phyloP scores from a whole-genome alignment of 2,329 filamentous ascomycete genomes.

The Aspergillus ochraceoroseus region DNA sequence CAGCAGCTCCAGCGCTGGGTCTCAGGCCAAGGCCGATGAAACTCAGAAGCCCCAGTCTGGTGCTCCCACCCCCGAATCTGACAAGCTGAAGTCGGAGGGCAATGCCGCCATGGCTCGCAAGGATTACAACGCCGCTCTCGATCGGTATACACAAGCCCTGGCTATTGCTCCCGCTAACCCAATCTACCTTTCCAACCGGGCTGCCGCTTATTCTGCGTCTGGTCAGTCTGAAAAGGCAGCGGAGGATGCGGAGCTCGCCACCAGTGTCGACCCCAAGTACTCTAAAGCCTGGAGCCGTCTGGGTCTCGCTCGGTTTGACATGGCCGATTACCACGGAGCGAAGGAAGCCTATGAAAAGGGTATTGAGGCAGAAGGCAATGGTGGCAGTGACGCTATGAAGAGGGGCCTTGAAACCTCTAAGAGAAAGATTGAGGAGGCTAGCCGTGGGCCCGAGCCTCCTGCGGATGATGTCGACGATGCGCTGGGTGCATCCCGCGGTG shows the following conservation, averaged over 20 bases:
- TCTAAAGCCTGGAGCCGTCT: constrained; percentile 96
- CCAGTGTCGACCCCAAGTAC: constrained; percentile 82
- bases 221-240: constrained; percentile 79
- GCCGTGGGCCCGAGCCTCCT: constrained; percentile 49
- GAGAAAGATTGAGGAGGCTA: constrained; percentile 76
- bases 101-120: constrained; percentile 95
- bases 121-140: constrained; percentile 77
- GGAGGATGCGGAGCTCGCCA: constrained; percentile 84
- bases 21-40: constrained; percentile 39
- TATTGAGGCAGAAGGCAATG: constrained; percentile 89
- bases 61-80: constrained; percentile 62
- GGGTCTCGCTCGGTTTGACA: constrained; percentile 82
- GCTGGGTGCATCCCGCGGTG: constrained; percentile 42
- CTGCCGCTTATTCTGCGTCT: constrained; percentile 81
- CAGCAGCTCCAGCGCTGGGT: constrained; percentile 44
- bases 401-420: constrained; percentile 93
- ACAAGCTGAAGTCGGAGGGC: constrained; percentile 80
- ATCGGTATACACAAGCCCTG: constrained; percentile 82
- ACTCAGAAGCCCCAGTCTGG: constrained; percentile 36
- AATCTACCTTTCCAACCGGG: constrained; percentile 96
- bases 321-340: constrained; percentile 82
- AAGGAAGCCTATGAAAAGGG: constrained; percentile 94
- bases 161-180: constrained; percentile 76
- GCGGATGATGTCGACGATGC: constrained; percentile 51
- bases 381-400: constrained; percentile 95